Evolutionary conservation across 805 yeast species (phyloP), one percentile per base, ranked within the genome.

Genomic region (Brettanomyces bruxellensis): DNA sequence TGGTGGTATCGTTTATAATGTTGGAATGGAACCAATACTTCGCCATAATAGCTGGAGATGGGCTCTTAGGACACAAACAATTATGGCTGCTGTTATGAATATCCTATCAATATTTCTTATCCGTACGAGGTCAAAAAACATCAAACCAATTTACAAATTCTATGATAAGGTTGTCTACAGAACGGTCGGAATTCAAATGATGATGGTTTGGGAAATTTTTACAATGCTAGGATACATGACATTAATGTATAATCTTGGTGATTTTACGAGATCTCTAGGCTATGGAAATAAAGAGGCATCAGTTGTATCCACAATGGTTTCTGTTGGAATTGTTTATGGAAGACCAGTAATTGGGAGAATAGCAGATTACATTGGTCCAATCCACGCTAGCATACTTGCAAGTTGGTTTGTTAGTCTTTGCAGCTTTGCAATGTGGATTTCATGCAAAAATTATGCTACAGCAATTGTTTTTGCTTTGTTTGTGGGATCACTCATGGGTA

Each of bases 191-290:
- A 52, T 55, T 40, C 35, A 50, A 28, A 54, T 56, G 35, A 38
- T 60, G 14, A 38, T 55, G 1, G 64, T 71, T 50, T 71, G 73
- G 71, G 62, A 71, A 12, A 64, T 71, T 43, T 66, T 72, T 40
- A 72, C 83, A 8, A 63, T 77, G 61, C 69, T 80, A 51, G 86
- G 85, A 0, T 81, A 81, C 53, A 83, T 79, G 37, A 72, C 77
- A 23, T 64, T 78, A 38, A 66, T 80, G 57, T 80, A 80, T 58
- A 72, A 76, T 34, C 61, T 81, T 52, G 77, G 81, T 8, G 79
- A 79, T 51, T 79, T 75, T 53, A 77, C 86, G 9, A 67, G 72
- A 3, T 73, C 83, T 2, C 53, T 81, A 46, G 88, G 88, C 0
- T 81, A 79, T 52, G 49, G 72, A 3, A 64, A 73, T 1, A 54